Percentiles rank a stretch among this genome's conserved stretches.
Evolutionary conservation across 192 early-diverging fungal genomes (phyloP).

Genomic region (Chytriomyces sp.): DNA sequence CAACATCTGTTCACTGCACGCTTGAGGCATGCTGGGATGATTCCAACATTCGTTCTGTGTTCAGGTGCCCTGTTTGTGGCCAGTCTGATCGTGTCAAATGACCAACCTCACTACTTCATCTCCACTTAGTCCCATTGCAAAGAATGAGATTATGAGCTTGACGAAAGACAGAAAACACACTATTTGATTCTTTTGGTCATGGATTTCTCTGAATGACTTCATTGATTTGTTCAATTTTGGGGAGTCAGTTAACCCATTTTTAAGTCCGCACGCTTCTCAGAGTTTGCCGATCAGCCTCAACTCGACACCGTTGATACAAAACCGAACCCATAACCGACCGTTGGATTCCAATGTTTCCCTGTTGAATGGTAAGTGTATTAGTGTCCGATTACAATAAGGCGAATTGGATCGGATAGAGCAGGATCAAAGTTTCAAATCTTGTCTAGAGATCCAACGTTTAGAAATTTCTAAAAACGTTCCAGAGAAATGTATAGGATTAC

Average conservation of each 20-base stretch:
- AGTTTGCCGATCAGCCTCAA: neutral
- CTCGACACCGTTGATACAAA: neutral
- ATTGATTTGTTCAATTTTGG: neutral
- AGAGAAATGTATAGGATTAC: no score
- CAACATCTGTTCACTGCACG: neutral
- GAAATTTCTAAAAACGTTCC: no score
- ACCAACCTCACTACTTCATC: neutral
- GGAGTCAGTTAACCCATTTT: neutral
- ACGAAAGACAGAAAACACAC: neutral
- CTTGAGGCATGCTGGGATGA: neutral
- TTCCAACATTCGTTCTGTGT: neutral
- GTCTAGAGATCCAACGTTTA: no score
- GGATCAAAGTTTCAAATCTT: no score
- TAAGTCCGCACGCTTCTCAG: neutral
- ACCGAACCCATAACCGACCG: no score
- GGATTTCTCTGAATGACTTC: neutral
- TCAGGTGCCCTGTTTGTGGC: neutral
- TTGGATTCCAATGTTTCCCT: no score
- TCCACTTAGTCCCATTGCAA: neutral
- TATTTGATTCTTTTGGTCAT: neutral
- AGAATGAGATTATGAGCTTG: neutral
- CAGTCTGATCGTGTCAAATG: neutral
- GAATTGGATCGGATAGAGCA: no score
- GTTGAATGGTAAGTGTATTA: no score
- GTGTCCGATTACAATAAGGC: no score